Evolutionary conservation across 225 moss, liverwort and hornwort species (phyloP).

Genomic region (Asterella californica): DNA sequence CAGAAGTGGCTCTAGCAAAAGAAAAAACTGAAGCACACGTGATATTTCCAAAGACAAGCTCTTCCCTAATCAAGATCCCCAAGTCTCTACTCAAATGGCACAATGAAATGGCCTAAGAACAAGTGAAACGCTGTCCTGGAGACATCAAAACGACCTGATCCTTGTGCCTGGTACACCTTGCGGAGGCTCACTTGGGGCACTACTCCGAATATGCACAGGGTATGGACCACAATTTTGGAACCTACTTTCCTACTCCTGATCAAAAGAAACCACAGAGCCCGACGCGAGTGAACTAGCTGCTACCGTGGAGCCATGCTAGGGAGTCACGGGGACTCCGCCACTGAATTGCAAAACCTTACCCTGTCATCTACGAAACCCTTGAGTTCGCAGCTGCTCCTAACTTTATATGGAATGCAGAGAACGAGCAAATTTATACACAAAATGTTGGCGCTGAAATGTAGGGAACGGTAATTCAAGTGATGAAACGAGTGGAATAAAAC

Average conservation of each 20-base stretch:
- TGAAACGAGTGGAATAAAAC: background rate
- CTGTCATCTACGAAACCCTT: background rate
- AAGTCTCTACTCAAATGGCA: background rate
- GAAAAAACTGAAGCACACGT: background rate
- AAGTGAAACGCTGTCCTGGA: background rate
- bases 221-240: background rate
- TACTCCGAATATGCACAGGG: background rate
- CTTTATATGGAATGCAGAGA: background rate
- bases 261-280: background rate
- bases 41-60: background rate
- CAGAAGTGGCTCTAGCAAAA: background rate
- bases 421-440: constrained; percentile 9
- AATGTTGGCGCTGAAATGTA: background rate
- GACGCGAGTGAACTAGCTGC: too few relatives aligned
- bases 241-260: background rate
- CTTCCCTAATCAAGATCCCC: background rate
- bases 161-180: background rate
- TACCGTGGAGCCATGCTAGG: too few relatives aligned
- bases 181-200: background rate
- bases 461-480: background rate
- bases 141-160: background rate
- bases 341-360: background rate
- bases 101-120: background rate
- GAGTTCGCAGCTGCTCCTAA: background rate
- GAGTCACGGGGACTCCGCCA: background rate